Evolutionary conservation across 495 filamentous ascomycete species (phyloP).

Genomic region (Xylaria castorea): DNA sequence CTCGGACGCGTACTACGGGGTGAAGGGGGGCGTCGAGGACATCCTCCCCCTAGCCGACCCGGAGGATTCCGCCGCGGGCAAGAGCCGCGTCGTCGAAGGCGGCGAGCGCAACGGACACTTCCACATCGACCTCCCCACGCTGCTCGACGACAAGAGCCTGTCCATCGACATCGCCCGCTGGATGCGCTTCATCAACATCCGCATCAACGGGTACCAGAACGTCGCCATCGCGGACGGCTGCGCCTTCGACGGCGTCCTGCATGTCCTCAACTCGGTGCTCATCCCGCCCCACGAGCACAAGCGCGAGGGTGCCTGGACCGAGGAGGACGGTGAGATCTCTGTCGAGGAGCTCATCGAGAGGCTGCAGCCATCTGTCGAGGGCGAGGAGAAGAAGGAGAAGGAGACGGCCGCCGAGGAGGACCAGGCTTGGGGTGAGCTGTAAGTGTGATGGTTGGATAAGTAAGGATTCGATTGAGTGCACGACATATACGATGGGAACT

Average conservation of each 20-base stretch:
- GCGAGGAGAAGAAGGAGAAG: slow-evolving; percentile 25
- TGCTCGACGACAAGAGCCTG: slow-evolving; percentile 65
- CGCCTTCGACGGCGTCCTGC: slow-evolving; percentile 76
- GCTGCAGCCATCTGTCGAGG: slow-evolving; percentile 44
- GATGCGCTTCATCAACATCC: slow-evolving; percentile 67
- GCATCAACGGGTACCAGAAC: slow-evolving; percentile 69
- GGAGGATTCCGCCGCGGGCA: slow-evolving; percentile 15
- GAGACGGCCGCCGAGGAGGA: slow-evolving; percentile 33
- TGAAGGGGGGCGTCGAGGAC: slow-evolving; percentile 26
- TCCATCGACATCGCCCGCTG: slow-evolving; percentile 71
- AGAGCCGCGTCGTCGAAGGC: slow-evolving; percentile 7
- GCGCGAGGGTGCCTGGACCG: slow-evolving; percentile 21
- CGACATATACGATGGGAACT: not conserved
- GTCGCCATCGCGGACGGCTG: slow-evolving; percentile 71
- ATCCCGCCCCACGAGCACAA: slow-evolving; percentile 69
- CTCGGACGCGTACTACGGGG: slow-evolving; percentile 75
- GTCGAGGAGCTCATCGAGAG: slow-evolving; percentile 70
- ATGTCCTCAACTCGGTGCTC: slow-evolving; percentile 72
- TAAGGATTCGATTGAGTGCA: not conserved
- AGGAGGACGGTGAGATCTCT: slow-evolving; percentile 61
- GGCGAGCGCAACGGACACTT: slow-evolving; percentile 33
- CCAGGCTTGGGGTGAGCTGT: slow-evolving; percentile 33
- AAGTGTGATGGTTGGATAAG: not conserved
- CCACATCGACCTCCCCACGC: slow-evolving; percentile 72
- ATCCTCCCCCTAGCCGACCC: not conserved